A percentile compares a stretch with the other conserved stretches of the same genome.
Conservation (phyloP, 169 alveolate species). For the Cryptosporidium canis region DNA sequence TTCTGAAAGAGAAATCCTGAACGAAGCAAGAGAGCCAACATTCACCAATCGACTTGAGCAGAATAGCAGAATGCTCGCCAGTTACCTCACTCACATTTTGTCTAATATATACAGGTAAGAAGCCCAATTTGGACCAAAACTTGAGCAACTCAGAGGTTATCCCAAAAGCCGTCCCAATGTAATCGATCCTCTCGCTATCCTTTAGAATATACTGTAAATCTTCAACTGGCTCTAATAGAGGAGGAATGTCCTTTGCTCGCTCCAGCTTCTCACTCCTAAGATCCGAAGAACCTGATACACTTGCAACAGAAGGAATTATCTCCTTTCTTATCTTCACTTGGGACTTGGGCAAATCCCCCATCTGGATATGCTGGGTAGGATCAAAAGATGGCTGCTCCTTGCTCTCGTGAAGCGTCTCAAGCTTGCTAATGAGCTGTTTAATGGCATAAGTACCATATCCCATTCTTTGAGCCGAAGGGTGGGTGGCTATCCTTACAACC, state of each 20-base stretch:
- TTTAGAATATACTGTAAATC: constrained; percentile 31
- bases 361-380: constrained; percentile 9
- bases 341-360: background rate
- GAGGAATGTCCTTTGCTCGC: constrained; percentile 29
- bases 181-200: constrained; percentile 84
- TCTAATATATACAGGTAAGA: constrained; percentile 92
- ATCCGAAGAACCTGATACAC: background rate
- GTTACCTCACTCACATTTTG: constrained; percentile 96
- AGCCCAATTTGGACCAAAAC: constrained; percentile 94
- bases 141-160: constrained; percentile 90
- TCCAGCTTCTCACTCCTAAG: constrained; percentile 22
- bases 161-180: constrained; percentile 97
- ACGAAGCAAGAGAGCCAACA: constrained; percentile 47
- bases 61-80: constrained; percentile 95
- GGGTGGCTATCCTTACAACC: constrained; percentile 99
- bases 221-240: constrained; percentile 38
- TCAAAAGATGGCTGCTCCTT: constrained; percentile 25
- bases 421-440: constrained; percentile 80
- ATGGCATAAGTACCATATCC: constrained; percentile 97
- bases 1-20: constrained; percentile 52
- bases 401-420: constrained; percentile 77
- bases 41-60: constrained; percentile 83
- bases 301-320: constrained; percentile 22
- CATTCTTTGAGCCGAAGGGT: constrained; percentile 95
- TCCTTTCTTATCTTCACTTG: constrained; percentile 42